phyloP scores from a whole-genome alignment of 768 basidiomycete genomes.

The Mycena kentingensis region DNA sequence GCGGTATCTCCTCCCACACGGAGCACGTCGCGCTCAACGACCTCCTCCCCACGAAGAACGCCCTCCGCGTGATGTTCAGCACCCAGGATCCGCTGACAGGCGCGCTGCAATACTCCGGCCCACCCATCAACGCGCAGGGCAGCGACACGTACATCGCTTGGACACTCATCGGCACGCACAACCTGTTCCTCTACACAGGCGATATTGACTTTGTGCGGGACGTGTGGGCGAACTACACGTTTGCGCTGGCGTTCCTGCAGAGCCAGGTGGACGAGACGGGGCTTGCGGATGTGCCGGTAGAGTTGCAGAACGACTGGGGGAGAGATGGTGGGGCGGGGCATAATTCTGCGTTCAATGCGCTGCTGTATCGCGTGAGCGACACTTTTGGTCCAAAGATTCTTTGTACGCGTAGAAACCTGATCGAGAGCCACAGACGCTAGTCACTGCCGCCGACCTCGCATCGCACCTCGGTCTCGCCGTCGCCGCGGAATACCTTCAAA shows the following conservation, averaged over 20 bases:
- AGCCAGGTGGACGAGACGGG: conserved; percentile 43
- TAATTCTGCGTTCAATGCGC: conserved; percentile 50
- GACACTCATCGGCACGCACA: conserved; percentile 47
- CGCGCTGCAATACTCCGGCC: conserved; percentile 48
- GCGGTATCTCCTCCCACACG: conserved; percentile 45
- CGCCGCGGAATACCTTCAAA: conserved; percentile 30
- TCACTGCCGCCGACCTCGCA: conserved; percentile 41
- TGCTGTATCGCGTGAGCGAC: conserved; percentile 42
- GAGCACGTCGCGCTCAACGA: conserved; percentile 38
- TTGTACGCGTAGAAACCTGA: neutral
- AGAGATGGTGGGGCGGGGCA: conserved; percentile 46
- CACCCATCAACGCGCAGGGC: conserved; percentile 36
- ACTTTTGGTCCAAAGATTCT: neutral
- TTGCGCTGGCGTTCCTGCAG: conserved; percentile 41
- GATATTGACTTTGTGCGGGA: conserved; percentile 44
- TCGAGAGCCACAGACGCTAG: conserved; percentile 28
- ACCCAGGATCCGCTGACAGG: conserved; percentile 48
- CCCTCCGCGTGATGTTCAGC: conserved; percentile 51
- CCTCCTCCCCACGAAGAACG: conserved; percentile 43
- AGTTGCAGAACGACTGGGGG: conserved; percentile 53
- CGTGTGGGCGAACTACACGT: conserved; percentile 49
- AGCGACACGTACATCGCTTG: conserved; percentile 52
- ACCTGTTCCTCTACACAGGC: conserved; percentile 50
- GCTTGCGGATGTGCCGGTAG: conserved; percentile 40
- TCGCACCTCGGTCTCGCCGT: conserved; percentile 29